A percentile compares a stretch with the other conserved stretches of the same genome.
These are phyloP conservation scores for Lactarius vividus DNA, from an alignment of 768 basidiomycete species.

Conservation along the genomic window DNA sequence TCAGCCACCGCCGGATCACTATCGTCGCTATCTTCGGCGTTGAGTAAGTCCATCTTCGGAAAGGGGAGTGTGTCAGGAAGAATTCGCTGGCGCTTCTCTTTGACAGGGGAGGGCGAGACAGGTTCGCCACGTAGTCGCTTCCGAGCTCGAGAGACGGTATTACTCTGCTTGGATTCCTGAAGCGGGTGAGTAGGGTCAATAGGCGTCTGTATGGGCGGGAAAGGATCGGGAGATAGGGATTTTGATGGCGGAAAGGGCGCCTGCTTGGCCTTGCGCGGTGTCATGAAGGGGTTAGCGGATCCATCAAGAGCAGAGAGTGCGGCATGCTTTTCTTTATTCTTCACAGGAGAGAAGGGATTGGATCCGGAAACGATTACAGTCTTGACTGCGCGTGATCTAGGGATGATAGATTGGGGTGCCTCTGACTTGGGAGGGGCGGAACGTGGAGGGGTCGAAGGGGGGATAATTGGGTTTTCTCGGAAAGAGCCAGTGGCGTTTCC, in stretches of 20 bases:
- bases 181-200: constrained; percentile 22
- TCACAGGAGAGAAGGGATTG: constrained; percentile 80
- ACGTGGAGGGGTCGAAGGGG: constrained; percentile 38
- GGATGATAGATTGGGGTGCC: constrained; percentile 40
- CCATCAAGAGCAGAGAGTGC: constrained; percentile 38
- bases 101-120: constrained; percentile 79
- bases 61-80: constrained; percentile 43
- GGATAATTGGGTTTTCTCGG: constrained; percentile 37
- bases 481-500: constrained; percentile 37
- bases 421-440: constrained; percentile 32
- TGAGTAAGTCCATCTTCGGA: constrained; percentile 34
- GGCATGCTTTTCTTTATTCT: constrained; percentile 47
- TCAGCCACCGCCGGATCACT: constrained; percentile 37
- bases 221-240: constrained; percentile 42
- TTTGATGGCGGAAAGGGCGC: constrained; percentile 29
- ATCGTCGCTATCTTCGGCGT: constrained; percentile 33
- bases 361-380: constrained; percentile 52
- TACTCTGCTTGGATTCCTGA: constrained; percentile 25
- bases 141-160: constrained; percentile 63
- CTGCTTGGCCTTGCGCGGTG: constrained; percentile 32
- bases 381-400: constrained; percentile 51
- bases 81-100: constrained; percentile 67
- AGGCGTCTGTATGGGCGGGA: constrained; percentile 37
- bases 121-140: constrained; percentile 81
- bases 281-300: constrained; percentile 44